Evolutionary conservation across 2,329 filamentous ascomycete species (phyloP).

Genomic region (Curvularia spicifera): DNA sequence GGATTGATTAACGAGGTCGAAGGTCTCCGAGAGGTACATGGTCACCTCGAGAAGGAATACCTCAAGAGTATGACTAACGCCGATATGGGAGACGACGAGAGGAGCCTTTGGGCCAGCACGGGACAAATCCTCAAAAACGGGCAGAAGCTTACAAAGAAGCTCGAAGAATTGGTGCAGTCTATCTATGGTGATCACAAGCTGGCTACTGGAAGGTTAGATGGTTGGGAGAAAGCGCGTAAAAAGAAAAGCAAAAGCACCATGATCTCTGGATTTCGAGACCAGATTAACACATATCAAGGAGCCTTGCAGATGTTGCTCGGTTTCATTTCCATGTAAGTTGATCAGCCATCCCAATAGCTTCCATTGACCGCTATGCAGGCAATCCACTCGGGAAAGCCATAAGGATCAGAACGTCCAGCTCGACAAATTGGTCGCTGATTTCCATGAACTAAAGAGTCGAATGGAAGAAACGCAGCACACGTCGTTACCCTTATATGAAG

Average conservation of each 20-base stretch:
- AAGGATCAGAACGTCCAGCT: conserved; percentile 4
- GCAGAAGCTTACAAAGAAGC: conserved; percentile 5
- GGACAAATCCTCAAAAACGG: conserved; percentile 7
- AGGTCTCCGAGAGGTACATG: conserved; percentile 4
- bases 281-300: conserved; percentile 8
- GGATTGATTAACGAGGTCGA: conserved; percentile 8
- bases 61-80: conserved; percentile 3
- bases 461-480: conserved; percentile 1
- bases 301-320: conserved; percentile 4
- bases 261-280: conserved; percentile 8
- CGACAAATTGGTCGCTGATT: neutral
- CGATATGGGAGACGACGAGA: conserved; percentile 5
- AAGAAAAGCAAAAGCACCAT: conserved; percentile 6
- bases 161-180: conserved; percentile 4
- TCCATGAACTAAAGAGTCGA: neutral
- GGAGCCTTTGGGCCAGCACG: conserved; percentile 1
- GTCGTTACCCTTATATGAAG: conserved; percentile 2
- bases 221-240: neutral
- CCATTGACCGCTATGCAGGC: neutral
- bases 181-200: conserved; percentile 5
- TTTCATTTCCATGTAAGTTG: conserved; percentile 6
- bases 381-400: conserved; percentile 2
- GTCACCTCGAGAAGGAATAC: conserved; percentile 7
- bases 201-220: conserved; percentile 1
- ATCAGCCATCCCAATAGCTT: neutral